These are phyloP conservation scores for Diddensiella santjacobensis DNA, from an alignment of 805 yeast species.

Conservation along the genomic window DNA sequence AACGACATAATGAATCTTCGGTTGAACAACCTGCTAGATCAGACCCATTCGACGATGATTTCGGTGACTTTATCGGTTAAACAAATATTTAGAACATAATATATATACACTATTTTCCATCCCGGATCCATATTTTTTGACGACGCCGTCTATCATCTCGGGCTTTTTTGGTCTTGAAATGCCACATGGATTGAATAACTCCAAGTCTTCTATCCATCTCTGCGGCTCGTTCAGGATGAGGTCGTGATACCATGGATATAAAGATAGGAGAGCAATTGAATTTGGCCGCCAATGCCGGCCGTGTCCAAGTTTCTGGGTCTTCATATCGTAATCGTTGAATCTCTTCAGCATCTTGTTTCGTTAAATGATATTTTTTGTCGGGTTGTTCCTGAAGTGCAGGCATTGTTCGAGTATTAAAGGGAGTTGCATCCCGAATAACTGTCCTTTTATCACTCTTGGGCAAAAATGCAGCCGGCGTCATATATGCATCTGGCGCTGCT, in stretches of 20 bases:
- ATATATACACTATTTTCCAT: conserved; percentile 35
- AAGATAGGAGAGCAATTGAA: conserved; percentile 51
- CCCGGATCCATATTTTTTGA: conserved; percentile 60
- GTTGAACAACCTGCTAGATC: conserved; percentile 10
- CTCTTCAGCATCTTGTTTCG: conserved; percentile 54
- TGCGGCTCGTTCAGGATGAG: conserved; percentile 35
- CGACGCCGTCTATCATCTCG: conserved; percentile 57
- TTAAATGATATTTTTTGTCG: conserved; percentile 49
- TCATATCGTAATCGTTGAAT: conserved; percentile 51
- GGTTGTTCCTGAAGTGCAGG: conserved; percentile 38
- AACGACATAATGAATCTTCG: conserved; percentile 4
- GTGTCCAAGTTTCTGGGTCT: conserved; percentile 63
- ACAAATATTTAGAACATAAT: background rate
- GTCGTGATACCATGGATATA: conserved; percentile 49
- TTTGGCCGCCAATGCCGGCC: conserved; percentile 56
- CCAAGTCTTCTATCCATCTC: conserved; percentile 48
- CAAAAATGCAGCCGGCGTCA: conserved; percentile 67
- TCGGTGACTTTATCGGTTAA: conserved; percentile 33
- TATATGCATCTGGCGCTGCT: conserved; percentile 51
- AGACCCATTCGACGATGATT: conserved; percentile 31
- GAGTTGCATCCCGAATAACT: conserved; percentile 28
- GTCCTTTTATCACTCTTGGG: conserved; percentile 60
- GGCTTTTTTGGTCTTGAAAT: conserved; percentile 44
- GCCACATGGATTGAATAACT: conserved; percentile 48
- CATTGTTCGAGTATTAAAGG: conserved; percentile 24